A percentile compares a stretch with the other conserved stretches of the same genome.
Evolutionary conservation across 169 alveolate species (phyloP).

Genomic region (Theileria equi): DNA sequence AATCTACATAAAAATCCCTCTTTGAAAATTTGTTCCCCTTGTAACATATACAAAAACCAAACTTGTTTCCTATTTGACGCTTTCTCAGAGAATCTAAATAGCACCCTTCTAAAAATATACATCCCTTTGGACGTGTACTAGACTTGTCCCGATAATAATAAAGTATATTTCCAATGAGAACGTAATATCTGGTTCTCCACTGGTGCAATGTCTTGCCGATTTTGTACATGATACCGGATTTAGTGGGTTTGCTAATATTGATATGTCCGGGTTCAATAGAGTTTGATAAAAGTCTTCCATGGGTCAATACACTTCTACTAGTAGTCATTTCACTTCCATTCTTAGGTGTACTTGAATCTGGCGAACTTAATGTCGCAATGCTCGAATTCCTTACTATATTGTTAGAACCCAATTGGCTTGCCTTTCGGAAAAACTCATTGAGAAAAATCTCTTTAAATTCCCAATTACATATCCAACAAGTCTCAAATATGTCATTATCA

Average conservation of each 20-base stretch:
- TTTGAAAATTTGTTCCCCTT: constrained; percentile 64
- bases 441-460: constrained; percentile 16
- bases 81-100: constrained; percentile 67
- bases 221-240: constrained; percentile 80
- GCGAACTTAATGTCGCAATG: neutral
- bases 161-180: constrained; percentile 76
- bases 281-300: neutral
- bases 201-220: constrained; percentile 77
- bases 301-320: neutral
- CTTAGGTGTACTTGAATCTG: neutral
- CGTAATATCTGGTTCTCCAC: constrained; percentile 79
- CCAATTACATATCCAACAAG: constrained; percentile 61
- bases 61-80: constrained; percentile 37
- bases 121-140: constrained; percentile 79
- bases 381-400: no score
- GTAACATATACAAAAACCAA: constrained; percentile 76
- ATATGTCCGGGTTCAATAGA: neutral
- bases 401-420: no score
- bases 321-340: neutral
- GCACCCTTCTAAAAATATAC: constrained; percentile 86
- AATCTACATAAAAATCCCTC: constrained; percentile 72
- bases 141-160: constrained; percentile 75
- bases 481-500: constrained; percentile 30
- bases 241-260: constrained; percentile 45
- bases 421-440: neutral